Evolutionary conservation across 2,329 filamentous ascomycete genomes (phyloP), one percentile per base, ranked within the genome.

Genomic region (Monilinia fructicola): DNA sequence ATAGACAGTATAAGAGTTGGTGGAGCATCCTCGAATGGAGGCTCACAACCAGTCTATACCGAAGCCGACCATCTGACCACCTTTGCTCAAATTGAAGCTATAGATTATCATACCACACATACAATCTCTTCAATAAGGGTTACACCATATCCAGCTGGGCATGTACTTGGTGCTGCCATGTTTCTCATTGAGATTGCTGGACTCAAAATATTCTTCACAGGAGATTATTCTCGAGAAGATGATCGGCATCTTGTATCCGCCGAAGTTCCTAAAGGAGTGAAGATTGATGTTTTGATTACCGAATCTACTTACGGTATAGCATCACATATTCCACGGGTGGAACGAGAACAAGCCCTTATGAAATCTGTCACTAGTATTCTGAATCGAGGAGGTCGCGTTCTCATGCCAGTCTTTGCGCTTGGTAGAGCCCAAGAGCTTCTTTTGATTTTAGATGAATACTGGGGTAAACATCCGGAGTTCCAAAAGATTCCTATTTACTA

Each of bases 141-240:
- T 73, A 99, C 95, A 0, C 95, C 95, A 21, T 98, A 97, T 73
- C 95, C 96, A 3, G 95, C 95, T 10, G 95, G 95, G 31, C 95
- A 99, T 81, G 95, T 99, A n/a, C 85, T 99, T 12, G 95, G 95
- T 50, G 95, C 95, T 16, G 95, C 95, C 74, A 99, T 99, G 95
- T 99, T 97, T 72, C 85, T 98, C 44, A 92, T 99, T 72, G 94
- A 97, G 76, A 99, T 99, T 75, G 95, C 94, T 4, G 95, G 94
- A 0, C 85, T 99, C 68, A 98, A 97, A 74, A 94, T 98, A 67
- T 88, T 99, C 73, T 99, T 99, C 78, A 99, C 95, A 0, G 95
- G 95, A 58, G 95, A 99, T 79, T 99, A 99, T 80, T 97, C 93
- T 5, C 85, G 95, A 68, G 95, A 99, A 78, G 91, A 96, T 70